phyloP scores from a whole-genome alignment of 768 basidiomycete species.

The Boletus edulis region DNA sequence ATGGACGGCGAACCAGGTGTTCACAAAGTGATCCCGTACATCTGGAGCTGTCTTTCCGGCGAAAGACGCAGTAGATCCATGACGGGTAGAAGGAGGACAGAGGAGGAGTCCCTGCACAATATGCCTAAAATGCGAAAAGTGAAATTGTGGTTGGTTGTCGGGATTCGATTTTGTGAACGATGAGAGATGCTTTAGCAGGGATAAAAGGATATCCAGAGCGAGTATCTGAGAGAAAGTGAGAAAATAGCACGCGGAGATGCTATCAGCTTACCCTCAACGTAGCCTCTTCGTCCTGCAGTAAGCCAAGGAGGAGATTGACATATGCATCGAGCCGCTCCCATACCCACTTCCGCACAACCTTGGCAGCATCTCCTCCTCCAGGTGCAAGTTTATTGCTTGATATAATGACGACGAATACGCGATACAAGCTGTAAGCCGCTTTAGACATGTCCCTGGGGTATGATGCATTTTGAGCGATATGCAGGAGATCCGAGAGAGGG shows the following conservation, averaged over 20 bases:
- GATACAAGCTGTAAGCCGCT: constrained; percentile 78
- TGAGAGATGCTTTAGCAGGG: constrained; percentile 76
- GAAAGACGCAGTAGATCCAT: constrained; percentile 16
- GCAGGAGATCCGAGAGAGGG: constrained; percentile 69
- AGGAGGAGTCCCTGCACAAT: constrained; percentile 57
- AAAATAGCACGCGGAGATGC: background rate
- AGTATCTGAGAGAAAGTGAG: constrained; percentile 48
- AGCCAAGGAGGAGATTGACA: constrained; percentile 60
- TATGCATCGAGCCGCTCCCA: constrained; percentile 72
- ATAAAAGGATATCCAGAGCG: constrained; percentile 72
- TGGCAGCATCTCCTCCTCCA: constrained; percentile 51
- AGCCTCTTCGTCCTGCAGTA: constrained; percentile 78
- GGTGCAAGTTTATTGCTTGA: constrained; percentile 52
- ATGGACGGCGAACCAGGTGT: constrained; percentile 71
- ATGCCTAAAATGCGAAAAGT: constrained; percentile 65
- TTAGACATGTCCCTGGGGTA: constrained; percentile 64
- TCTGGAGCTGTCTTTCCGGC: constrained; percentile 50
- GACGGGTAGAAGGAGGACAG: constrained; percentile 52
- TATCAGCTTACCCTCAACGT: constrained; percentile 58
- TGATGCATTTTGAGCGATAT: constrained; percentile 46
- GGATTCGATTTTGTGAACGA: constrained; percentile 46
- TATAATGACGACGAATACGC: constrained; percentile 69
- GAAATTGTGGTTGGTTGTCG: constrained; percentile 58
- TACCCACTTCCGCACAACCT: constrained; percentile 73
- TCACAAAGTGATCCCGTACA: constrained; percentile 61